Percentiles rank a stretch among this genome's conserved stretches.
phyloP scores from a whole-genome alignment of 2,329 filamentous ascomycete genomes.

The Fusarium xylarioides region DNA sequence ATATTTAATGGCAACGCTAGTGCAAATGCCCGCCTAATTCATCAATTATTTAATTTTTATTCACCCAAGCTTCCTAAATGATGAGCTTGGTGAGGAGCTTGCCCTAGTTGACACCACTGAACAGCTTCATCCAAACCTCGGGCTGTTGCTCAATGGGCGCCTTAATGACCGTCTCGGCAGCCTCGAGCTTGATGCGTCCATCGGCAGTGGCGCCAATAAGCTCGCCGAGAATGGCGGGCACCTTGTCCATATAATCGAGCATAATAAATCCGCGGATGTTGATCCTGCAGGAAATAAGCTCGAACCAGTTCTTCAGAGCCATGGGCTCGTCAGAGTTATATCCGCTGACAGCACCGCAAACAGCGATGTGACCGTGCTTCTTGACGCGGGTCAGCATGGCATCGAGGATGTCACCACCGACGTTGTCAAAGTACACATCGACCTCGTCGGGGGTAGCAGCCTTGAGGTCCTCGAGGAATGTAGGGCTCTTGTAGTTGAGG shows the following conservation, averaged over 20 bases:
- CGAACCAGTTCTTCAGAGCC: conserved; percentile 43
- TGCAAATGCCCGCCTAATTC: neutral
- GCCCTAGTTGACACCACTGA: conserved; percentile 41
- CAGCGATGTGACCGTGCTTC: conserved; percentile 38
- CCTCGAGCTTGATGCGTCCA: conserved; percentile 39
- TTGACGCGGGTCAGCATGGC: conserved; percentile 44
- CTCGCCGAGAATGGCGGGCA: conserved; percentile 39
- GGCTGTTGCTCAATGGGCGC: conserved; percentile 42
- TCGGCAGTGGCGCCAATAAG: conserved; percentile 43
- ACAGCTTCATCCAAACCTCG: conserved; percentile 41
- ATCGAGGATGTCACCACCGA: conserved; percentile 41
- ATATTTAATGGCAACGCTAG: neutral
- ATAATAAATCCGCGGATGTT: conserved; percentile 43
- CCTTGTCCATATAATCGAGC: conserved; percentile 44
- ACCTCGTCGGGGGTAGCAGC: conserved; percentile 41
- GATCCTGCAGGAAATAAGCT: conserved; percentile 41
- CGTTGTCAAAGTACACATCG: conserved; percentile 45
- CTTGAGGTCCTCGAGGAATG: conserved; percentile 41
- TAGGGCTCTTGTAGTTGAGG: conserved; percentile 45
- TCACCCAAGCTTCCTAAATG: conserved; percentile 1
- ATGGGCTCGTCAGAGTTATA: conserved; percentile 44
- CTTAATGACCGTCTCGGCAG: conserved; percentile 41
- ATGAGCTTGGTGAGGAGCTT: conserved; percentile 44
- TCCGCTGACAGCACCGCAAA: conserved; percentile 40
- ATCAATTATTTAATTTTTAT: neutral